phyloP scores from a whole-genome alignment of 495 filamentous ascomycete genomes.

The Penicillium taxi region DNA sequence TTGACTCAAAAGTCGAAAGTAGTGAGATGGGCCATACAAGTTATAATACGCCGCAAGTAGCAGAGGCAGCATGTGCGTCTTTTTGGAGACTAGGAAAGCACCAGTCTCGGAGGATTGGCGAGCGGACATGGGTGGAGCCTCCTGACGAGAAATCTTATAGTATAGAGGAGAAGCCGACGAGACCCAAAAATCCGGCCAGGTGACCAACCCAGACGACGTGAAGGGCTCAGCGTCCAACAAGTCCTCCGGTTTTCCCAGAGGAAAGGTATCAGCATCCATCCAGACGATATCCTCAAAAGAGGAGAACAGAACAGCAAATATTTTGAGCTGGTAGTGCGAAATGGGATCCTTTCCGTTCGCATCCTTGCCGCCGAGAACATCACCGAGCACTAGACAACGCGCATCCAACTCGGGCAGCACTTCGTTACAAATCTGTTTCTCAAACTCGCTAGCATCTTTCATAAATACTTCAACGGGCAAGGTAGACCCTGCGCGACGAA shows the following conservation, averaged over 20 bases:
- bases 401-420: slow-evolving; percentile 45
- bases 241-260: slow-evolving; percentile 44
- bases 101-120: slow-evolving; percentile 49
- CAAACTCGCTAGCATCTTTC: slow-evolving; percentile 41
- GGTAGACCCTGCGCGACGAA: slow-evolving; percentile 47
- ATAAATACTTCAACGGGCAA: slow-evolving; percentile 54
- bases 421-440: slow-evolving; percentile 44
- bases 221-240: slow-evolving; percentile 47
- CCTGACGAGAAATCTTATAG: slow-evolving; percentile 45
- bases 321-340: slow-evolving; percentile 51
- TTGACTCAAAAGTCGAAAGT: slow-evolving; percentile 51
- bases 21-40: slow-evolving; percentile 49
- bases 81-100: slow-evolving; percentile 50
- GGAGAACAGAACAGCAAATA: slow-evolving; percentile 53
- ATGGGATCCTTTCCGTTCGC: slow-evolving; percentile 32
- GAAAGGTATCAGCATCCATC: slow-evolving; percentile 54
- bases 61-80: slow-evolving; percentile 42
- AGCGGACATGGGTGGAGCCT: slow-evolving; percentile 28
- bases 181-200: slow-evolving; percentile 58
- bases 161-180: slow-evolving; percentile 45
- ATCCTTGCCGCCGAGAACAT: no score
- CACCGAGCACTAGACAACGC: slow-evolving; percentile 43
- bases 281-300: slow-evolving; percentile 54
- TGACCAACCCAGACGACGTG: slow-evolving; percentile 44
- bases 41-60: slow-evolving; percentile 58